Base-by-base conservation (phyloP, 2,329 filamentous ascomycete genomes). In the Colletotrichum tropicicola region DNA sequence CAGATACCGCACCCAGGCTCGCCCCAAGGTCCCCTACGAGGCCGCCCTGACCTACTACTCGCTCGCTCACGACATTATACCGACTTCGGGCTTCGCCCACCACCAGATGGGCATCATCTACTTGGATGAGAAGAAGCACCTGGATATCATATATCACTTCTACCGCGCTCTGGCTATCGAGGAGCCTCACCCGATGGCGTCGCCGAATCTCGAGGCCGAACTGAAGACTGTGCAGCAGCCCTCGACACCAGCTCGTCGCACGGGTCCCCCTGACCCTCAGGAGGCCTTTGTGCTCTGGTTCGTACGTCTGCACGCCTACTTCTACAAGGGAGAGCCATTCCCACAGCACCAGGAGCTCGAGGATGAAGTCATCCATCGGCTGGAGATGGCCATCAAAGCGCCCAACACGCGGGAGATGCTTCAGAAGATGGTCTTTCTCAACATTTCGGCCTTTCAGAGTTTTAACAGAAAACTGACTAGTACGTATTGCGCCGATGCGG, bases 41-140 rank as follows among this genome's bases (percentile, higher is more conserved):
- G 88, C 88, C 13, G 93, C 95, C 13, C 84, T 94, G 72, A 90
- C 91, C 10, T 97, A 95, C 77, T 98, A 99, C 77, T 83, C 87
- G 59, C 83, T 98, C 65, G 96, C 96, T 21, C 88, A 90, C 68
- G 88, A 91, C 54, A 85, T 98, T 56, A 87, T 92, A 70, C 93
- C 95, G 3, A 83, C 88, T 17, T 93, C 92, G 47, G 95, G 95
- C 28, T 88, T 90, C 68, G 92, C 93, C 15, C 92, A 97, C 73
- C 95, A 99, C 73, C 96, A 98, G 77, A 89, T 96, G 75, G 94
- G 92, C 35, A 92, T 98, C 35, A 91, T 98, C 64, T 91, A 91
- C 65, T 86, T 93, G 49, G 90, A 91, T 56, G 89, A 94, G 71
- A 87, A 86, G 62, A 91, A 95, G 70, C 92, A 97, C 74, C 86